Base-by-base conservation (phyloP, 2,329 filamentous ascomycete species). In the Neonectria faginata region DNA sequence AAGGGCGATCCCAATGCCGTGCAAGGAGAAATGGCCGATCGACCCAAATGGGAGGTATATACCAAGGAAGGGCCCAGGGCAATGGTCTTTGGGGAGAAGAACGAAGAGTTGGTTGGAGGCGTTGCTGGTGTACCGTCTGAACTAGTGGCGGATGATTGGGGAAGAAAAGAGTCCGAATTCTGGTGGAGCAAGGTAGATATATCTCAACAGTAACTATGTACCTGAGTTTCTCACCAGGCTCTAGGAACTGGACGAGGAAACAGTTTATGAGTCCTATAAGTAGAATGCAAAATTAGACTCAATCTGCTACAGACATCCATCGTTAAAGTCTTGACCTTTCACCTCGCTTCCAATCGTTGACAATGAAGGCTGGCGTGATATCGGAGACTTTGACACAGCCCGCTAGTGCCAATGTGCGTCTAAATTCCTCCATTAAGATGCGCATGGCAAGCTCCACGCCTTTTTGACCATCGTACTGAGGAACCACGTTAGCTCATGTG, bases 51-150 rank as follows among this genome's bases (percentile, higher is more conserved):
- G 82, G 68, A 75, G 31, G 41, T 64, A 0, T 83, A 81, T 60
- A 66, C 66, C 4, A 44, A 60, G 1, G 66, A 70, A 5, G 56
- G 67, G 7, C 73, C 73, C 0, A 74, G 75, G 64, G 75, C 79
- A 1, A 78, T 85, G 76, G 70, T 81, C 0, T 82, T 85, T 55
- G 84, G 82, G 0, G 72, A 80, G 33, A 80, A 77, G 0, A 85
- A 85, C 65, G 78, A 84, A 63, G 83, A 85, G 67, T 71, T 84
- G 8, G 78, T 84, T 48, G 83, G 83, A 0, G 83, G 83, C 0
- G 52, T 53, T 11, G 60, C 72, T 4, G 67, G 82, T 68, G 74
- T 74, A 3, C 60, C 79, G 1, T 80, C 84, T 0, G 75, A 79
- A 51, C 70, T 82, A 41, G 70, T 75, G 4, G 72, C 75, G 9